A percentile compares a stretch with the other conserved stretches of the same genome.
These are phyloP conservation scores for Capsicum rhomboideum DNA, from an alignment of 257 asterid species.

Conservation along the genomic window DNA sequence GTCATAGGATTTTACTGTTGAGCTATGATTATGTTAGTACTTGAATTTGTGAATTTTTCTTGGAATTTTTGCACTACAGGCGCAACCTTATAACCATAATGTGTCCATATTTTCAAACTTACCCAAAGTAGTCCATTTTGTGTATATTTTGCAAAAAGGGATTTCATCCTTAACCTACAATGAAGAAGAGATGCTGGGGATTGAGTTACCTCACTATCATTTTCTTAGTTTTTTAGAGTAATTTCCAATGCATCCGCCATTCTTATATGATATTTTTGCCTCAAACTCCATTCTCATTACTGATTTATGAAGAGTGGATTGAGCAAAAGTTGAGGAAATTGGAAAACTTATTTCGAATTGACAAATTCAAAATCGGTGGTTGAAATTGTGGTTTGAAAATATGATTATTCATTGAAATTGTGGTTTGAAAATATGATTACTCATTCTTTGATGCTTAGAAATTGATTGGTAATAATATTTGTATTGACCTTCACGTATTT, in stretches of 20 bases:
- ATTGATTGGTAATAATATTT: background rate
- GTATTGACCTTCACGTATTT: background rate
- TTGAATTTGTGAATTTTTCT: background rate
- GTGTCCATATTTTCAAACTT: background rate
- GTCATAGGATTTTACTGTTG: background rate
- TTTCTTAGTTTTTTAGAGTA: background rate
- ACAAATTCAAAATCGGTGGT: background rate
- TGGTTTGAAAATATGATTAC: background rate
- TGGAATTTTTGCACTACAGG: background rate
- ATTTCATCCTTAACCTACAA: background rate
- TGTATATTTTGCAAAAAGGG: background rate
- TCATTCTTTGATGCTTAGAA: background rate
- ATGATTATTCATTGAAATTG: background rate
- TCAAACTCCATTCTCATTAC: background rate
- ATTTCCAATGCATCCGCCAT: background rate
- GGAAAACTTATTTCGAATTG: background rate
- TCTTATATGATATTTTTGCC: background rate
- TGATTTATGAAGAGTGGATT: too few species aligned
- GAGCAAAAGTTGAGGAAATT: background rate
- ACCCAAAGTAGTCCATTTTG: background rate
- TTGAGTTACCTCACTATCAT: background rate
- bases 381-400: background rate
- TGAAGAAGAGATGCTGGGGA: background rate
- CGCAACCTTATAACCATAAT: background rate
- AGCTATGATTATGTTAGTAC: background rate